phyloP scores from a whole-genome alignment of 768 basidiomycete species.

The Lactarius evosmus region DNA sequence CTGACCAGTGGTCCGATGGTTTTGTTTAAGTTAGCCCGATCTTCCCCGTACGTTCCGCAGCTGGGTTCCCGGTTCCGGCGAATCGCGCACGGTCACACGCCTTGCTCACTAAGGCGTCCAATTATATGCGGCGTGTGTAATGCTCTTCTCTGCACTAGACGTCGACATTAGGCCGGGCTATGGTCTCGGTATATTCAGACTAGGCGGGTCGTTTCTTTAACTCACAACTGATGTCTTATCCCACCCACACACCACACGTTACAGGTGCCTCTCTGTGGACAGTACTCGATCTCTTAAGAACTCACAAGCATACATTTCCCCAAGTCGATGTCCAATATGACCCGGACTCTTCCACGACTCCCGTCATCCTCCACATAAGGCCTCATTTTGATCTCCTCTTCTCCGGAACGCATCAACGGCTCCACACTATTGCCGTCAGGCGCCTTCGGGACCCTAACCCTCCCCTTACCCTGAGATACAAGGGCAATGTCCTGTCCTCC shows the following conservation, averaged over 20 bases:
- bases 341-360: slow-evolving; percentile 66
- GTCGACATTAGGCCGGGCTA: slow-evolving; percentile 72
- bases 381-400: slow-evolving; percentile 86
- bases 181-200: slow-evolving; percentile 75
- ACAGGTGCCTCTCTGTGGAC: slow-evolving; percentile 77
- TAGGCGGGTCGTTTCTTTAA: slow-evolving; percentile 44
- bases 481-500: slow-evolving; percentile 59
- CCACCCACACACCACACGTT: too few species aligned
- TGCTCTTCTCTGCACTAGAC: slow-evolving; percentile 65
- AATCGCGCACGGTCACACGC: neutral
- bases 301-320: slow-evolving; percentile 66
- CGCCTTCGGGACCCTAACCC: slow-evolving; percentile 65
- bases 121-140: neutral
- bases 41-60: slow-evolving; percentile 1
- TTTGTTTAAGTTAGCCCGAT: neutral
- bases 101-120: neutral
- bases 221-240: slow-evolving; percentile 1
- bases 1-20: neutral
- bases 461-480: slow-evolving; percentile 66
- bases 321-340: slow-evolving; percentile 85
- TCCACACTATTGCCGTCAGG: slow-evolving; percentile 74
- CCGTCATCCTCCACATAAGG: slow-evolving; percentile 72
- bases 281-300: slow-evolving; percentile 63
- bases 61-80: neutral
- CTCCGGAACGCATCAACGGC: slow-evolving; percentile 71